Evolutionary conservation across 2,329 filamentous ascomycete genomes (phyloP).

Genomic region (Diaporthe ilicicola): DNA sequence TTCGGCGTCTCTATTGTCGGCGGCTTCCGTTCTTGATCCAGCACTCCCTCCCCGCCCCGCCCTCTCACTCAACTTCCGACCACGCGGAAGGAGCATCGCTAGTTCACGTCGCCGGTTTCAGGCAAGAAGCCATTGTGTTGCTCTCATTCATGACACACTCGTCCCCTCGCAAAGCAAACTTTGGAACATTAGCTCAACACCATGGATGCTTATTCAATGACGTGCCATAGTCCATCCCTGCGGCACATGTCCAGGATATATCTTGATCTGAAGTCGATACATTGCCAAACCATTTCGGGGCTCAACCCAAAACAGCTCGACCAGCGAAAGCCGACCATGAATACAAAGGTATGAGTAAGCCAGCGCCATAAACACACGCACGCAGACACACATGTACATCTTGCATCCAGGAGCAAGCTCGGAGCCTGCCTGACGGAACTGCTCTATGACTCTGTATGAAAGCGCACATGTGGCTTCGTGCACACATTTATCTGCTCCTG

Average conservation of each 20-base stretch:
- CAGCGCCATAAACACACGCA: too few species aligned
- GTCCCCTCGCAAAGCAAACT: not conserved
- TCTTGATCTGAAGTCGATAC: slow-evolving; percentile 56
- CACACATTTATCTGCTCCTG: not conserved
- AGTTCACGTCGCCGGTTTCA: not conserved
- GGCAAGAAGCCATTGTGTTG: not conserved
- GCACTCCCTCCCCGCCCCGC: not conserved
- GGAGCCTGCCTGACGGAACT: too few species aligned
- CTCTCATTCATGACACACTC: not conserved
- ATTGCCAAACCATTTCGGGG: slow-evolving; percentile 46
- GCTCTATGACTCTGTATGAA: too few species aligned
- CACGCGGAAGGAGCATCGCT: not conserved
- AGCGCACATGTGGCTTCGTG: not conserved
- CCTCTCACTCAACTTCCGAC: not conserved
- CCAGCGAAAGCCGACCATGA: not conserved
- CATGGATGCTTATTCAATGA: slow-evolving; percentile 65
- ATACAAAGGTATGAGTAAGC: slow-evolving; percentile 18
- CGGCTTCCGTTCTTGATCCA: not conserved
- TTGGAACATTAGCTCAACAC: not conserved
- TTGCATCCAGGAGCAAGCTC: not conserved
- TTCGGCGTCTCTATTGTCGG: not conserved
- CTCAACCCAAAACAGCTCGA: slow-evolving; percentile 41
- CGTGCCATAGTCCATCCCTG: slow-evolving; percentile 53
- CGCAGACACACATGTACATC: too few species aligned
- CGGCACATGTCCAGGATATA: slow-evolving; percentile 58